These are phyloP conservation scores for Leccinum pellstonianum DNA, from an alignment of 768 basidiomycete species.

Conservation along the genomic window DNA sequence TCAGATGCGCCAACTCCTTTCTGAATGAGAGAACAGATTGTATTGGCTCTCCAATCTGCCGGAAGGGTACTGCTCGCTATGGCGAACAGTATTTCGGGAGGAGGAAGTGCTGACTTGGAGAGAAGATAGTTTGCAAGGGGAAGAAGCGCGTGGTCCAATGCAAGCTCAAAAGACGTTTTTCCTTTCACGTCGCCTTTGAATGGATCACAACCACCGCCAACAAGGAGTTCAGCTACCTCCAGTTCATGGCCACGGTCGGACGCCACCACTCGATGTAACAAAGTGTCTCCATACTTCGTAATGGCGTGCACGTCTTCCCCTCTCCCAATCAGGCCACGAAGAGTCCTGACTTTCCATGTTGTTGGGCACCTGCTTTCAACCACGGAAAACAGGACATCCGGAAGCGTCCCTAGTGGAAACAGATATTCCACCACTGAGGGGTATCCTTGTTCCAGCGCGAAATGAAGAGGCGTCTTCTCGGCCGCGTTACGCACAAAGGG, in stretches of 20 bases:
- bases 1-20: background rate
- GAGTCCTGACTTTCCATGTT: background rate
- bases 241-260: background rate
- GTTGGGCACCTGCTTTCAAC: background rate
- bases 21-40: background rate
- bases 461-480: background rate
- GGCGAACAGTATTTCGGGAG: background rate
- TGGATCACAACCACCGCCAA: constrained; percentile 9
- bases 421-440: background rate
- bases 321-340: background rate
- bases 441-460: background rate
- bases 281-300: background rate
- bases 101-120: background rate
- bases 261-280: background rate
- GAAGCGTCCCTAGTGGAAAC: background rate
- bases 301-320: background rate
- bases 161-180: constrained; percentile 8
- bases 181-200: background rate
- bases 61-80: background rate
- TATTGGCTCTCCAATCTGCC: background rate
- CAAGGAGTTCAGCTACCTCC: constrained; percentile 2
- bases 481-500: background rate
- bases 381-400: background rate
- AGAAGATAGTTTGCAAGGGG: background rate
- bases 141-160: background rate